Evolutionary conservation across 306 rosid genomes (phyloP).

Genomic region (Senna siamea): DNA sequence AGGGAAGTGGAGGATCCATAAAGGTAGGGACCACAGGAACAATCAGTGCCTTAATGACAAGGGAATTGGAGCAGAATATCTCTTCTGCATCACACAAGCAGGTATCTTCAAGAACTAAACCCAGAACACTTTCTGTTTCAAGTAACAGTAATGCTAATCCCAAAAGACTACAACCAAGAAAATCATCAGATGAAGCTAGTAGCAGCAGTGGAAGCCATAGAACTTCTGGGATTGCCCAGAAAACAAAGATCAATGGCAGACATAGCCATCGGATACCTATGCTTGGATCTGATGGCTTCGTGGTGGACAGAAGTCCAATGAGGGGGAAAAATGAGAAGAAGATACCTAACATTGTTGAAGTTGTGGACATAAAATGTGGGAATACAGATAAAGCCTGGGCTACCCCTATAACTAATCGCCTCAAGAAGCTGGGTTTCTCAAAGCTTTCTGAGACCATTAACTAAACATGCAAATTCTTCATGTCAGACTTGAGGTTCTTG

Average conservation of each 20-base stretch:
- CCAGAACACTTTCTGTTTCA: constrained; percentile 49
- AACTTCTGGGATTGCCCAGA: constrained; percentile 50
- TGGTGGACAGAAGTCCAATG: constrained; percentile 49
- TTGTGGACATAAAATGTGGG: constrained; percentile 82
- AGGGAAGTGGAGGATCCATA: constrained; percentile 84
- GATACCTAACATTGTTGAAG: constrained; percentile 62
- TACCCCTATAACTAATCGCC: constrained; percentile 66
- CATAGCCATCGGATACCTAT: constrained; percentile 68
- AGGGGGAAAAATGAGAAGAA: constrained; percentile 63
- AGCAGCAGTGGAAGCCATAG: constrained; percentile 55
- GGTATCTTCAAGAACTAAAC: constrained; percentile 57
- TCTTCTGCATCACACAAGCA: constrained; percentile 56
- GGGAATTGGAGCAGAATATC: constrained; percentile 79
- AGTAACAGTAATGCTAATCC: constrained; percentile 48
- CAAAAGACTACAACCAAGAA: constrained; percentile 61
- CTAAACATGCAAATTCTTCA: constrained; percentile 56
- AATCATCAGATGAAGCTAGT: constrained; percentile 61
- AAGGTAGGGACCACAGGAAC: constrained; percentile 87
- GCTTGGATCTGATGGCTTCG: constrained; percentile 55
- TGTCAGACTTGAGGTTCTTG: constrained; percentile 67
- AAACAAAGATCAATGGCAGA: constrained; percentile 55
- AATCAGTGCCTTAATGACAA: constrained; percentile 76
- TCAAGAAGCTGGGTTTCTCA: constrained; percentile 80
- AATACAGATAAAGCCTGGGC: constrained; percentile 72
- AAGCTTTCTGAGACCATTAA: constrained; percentile 74